Base-by-base conservation (phyloP, 2,329 filamentous ascomycete genomes). In the Sporothrix brunneoviolacea region DNA sequence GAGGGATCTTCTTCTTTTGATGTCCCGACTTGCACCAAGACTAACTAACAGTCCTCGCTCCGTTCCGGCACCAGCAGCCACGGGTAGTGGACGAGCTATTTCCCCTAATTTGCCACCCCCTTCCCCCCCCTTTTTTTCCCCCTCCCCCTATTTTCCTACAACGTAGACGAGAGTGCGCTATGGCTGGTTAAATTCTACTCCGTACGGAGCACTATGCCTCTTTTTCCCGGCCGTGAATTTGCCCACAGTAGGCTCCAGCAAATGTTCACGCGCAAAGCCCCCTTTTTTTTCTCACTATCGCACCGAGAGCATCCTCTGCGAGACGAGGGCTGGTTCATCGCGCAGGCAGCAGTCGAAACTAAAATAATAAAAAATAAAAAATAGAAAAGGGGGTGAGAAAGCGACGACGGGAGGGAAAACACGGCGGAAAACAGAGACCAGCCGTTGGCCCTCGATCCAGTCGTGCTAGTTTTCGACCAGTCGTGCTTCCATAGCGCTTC, bases 31-130 rank as follows among this genome's bases (percentile, higher is more conserved):
- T 28, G 24, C 24, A n/a, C n/a, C n/a, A n/a, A n/a, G n/a, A n/a
- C n/a, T n/a, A n/a, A n/a, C n/a, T n/a, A n/a, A n/a, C n/a, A n/a
- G n/a, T n/a, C 9, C 1, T 38, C 43, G 21, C 43, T 37, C 33
- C 33, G 22, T 37, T 37, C 43, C 43, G n/a, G n/a, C n/a, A n/a
- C n/a, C n/a, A n/a, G n/a, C n/a, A n/a, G n/a, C 24, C 10, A 5
- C 10, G 5, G 24, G 44, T 39, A 38, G 44, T 32, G 16, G 16
- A 32, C 15, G 32, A 37, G 32, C 32, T 36, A 24, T 37, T 37
- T 27, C 9, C 22, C n/a, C 33, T 10, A 32, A 39, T 38, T 47
- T 39, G 35, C 44, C 44, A 47, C 35, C 44, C 33, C 35, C 35
- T 46, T 21, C 24, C 36, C 19, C 4, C 19, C 22, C 12, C 12